Evolutionary conservation across 352 stramenopile species (phyloP).

Genomic region (Globisporangium emineosum): DNA sequence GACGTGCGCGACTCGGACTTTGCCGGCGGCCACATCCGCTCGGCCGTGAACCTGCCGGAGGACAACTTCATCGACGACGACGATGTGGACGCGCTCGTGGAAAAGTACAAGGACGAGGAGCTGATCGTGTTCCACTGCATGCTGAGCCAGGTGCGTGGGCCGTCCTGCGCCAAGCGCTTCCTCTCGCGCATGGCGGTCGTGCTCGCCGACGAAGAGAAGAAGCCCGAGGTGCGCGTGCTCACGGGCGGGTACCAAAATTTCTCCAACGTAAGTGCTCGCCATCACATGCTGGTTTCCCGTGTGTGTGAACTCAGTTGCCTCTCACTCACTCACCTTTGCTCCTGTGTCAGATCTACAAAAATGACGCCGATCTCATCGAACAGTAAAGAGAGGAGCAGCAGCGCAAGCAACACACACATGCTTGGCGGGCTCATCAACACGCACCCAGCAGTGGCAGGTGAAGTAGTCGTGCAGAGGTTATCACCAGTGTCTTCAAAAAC

Average conservation of each 20-base stretch:
- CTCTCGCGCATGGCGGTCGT: slow-evolving; percentile 54
- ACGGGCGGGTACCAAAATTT: slow-evolving; percentile 73
- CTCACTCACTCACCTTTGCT: not conserved
- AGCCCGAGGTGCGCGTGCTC: slow-evolving; percentile 65
- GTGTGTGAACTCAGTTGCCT: not conserved
- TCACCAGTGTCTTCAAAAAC: not conserved
- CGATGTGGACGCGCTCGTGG: slow-evolving; percentile 74
- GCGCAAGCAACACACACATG: not conserved
- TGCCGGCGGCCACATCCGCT: slow-evolving; percentile 69
- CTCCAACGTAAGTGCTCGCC: slow-evolving; percentile 29
- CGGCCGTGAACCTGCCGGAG: slow-evolving; percentile 73
- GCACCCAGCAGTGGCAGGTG: not conserved
- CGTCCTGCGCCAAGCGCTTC: slow-evolving; percentile 77
- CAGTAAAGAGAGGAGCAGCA: slow-evolving; percentile 1
- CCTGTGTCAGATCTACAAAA: slow-evolving; percentile 20
- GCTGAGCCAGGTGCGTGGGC: slow-evolving; percentile 82
- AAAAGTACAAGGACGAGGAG: slow-evolving; percentile 56
- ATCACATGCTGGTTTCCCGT: not conserved
- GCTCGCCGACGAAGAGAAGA: slow-evolving; percentile 38
- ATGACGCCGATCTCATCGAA: slow-evolving; percentile 23
- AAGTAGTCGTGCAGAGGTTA: not conserved
- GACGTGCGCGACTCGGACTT: slow-evolving; percentile 81
- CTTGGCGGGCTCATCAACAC: not conserved
- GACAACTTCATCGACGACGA: slow-evolving; percentile 79
- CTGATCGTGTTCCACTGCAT: slow-evolving; percentile 87